Conservation (phyloP, 1,284 basidiomycete genomes). For the Boletus sp. region DNA sequence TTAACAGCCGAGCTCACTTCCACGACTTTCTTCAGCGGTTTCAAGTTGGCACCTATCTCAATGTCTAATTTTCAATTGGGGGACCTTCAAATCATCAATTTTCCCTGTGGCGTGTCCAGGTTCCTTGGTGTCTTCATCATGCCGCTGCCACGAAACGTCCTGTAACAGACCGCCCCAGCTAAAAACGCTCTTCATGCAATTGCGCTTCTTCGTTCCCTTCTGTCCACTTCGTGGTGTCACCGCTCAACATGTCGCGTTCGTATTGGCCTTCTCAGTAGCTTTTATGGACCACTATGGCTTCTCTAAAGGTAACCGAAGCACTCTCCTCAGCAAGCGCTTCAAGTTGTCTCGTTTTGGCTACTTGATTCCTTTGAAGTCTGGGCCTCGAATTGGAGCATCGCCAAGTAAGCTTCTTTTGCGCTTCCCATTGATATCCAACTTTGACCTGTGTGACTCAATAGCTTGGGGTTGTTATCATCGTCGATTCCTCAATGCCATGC, state of each 20-base stretch:
- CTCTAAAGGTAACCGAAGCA: neutral
- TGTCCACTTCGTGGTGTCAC: constrained; percentile 30
- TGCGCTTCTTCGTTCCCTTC: neutral
- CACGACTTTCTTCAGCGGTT: no score
- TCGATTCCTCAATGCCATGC: constrained; percentile 90
- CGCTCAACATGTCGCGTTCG: constrained; percentile 35
- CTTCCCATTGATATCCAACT: neutral
- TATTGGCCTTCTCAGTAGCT: constrained; percentile 29
- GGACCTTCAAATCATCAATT: neutral
- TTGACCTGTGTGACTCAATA: constrained; percentile 31
- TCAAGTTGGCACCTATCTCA: no score
- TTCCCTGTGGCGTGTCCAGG: neutral
- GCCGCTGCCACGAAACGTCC: no score
- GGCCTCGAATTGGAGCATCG: constrained; percentile 47
- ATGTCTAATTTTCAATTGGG: neutral
- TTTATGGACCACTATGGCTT: constrained; percentile 23
- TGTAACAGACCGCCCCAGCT: neutral
- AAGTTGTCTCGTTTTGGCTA: constrained; percentile 29
- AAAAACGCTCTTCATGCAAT: neutral
- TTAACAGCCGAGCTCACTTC: no score
- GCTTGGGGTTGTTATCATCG: constrained; percentile 87
- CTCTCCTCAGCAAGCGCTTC: constrained; percentile 15
- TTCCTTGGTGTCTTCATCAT: no score
- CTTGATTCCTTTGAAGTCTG: constrained; percentile 44
- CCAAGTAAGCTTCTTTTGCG: constrained; percentile 51